A percentile compares a stretch with the other conserved stretches of the same genome.
phyloP scores from a whole-genome alignment of 345 rosid genomes.

The Acer campestre region DNA sequence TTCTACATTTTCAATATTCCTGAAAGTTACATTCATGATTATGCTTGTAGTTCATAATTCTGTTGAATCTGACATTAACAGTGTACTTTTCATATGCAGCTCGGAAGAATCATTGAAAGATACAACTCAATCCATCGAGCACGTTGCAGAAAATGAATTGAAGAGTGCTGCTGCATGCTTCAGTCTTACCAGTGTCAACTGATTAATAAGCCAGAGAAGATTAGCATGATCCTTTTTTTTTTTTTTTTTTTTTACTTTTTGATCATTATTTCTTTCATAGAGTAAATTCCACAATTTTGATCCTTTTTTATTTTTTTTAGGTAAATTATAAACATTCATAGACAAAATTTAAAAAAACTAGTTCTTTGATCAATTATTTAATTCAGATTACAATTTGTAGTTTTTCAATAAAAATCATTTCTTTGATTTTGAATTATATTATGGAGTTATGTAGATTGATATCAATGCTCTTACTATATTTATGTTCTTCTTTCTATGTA shows the following conservation, averaged over 20 bases:
- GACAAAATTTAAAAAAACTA: background rate
- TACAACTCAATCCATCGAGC: conserved; percentile 46
- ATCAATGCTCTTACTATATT: background rate
- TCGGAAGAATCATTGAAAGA: conserved; percentile 68
- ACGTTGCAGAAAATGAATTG: conserved; percentile 66
- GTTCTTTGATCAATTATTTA: background rate
- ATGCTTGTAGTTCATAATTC: background rate
- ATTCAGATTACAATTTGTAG: background rate
- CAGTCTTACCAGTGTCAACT: conserved; percentile 76
- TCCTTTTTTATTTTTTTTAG: background rate
- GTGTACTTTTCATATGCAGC: conserved; percentile 36
- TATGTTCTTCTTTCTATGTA: background rate
- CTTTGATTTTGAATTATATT: background rate
- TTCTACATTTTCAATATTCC: background rate
- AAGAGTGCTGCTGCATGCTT: conserved; percentile 89
- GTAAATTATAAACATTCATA: background rate
- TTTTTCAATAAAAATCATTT: conserved; percentile 2
- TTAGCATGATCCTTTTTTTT: conserved; percentile 6
- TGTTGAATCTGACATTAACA: background rate
- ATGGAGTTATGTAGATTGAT: background rate
- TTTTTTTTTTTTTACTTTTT: conserved; percentile 9
- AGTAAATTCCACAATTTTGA: conserved; percentile 23
- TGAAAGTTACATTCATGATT: background rate
- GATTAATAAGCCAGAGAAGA: conserved; percentile 24
- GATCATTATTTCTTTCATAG: background rate